phyloP scores from a whole-genome alignment of 345 rosid genomes.

The Gossypium bickii region DNA sequence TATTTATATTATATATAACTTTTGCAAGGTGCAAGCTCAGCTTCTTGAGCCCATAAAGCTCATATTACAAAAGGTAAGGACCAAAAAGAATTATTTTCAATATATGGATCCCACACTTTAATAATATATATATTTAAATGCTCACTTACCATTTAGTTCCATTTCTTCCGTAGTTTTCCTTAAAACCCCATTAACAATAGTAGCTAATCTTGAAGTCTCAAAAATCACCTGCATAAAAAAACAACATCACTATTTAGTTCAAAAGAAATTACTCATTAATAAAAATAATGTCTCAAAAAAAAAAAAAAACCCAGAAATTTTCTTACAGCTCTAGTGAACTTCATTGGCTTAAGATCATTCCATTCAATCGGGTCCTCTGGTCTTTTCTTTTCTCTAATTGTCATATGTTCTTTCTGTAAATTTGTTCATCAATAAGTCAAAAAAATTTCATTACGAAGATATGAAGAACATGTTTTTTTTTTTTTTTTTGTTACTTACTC shows the following conservation, averaged over 20 bases:
- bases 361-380: constrained; percentile 64
- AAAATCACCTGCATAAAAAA: constrained; percentile 52
- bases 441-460: not conserved
- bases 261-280: not conserved
- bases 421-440: not conserved
- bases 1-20: no score
- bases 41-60: constrained; percentile 34
- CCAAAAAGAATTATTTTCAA: constrained; percentile 1
- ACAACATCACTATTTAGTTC: constrained; percentile 1
- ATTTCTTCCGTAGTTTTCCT: constrained; percentile 74
- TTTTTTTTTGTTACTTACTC: constrained; percentile 39
- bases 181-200: constrained; percentile 75
- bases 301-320: not conserved
- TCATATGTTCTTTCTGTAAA: constrained; percentile 67
- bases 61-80: not conserved
- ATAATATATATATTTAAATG: not conserved
- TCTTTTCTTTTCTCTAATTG: constrained; percentile 52
- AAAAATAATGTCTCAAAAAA: not conserved
- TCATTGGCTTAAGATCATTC: constrained; percentile 71
- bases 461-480: not conserved
- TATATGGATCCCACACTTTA: constrained; percentile 19
- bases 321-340: constrained; percentile 84
- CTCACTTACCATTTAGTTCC: constrained; percentile 72
- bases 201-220: constrained; percentile 78
- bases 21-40: constrained; percentile 13